Conservation (phyloP, 805 yeast genomes). For the Hanseniaspora occidentalis region DNA sequence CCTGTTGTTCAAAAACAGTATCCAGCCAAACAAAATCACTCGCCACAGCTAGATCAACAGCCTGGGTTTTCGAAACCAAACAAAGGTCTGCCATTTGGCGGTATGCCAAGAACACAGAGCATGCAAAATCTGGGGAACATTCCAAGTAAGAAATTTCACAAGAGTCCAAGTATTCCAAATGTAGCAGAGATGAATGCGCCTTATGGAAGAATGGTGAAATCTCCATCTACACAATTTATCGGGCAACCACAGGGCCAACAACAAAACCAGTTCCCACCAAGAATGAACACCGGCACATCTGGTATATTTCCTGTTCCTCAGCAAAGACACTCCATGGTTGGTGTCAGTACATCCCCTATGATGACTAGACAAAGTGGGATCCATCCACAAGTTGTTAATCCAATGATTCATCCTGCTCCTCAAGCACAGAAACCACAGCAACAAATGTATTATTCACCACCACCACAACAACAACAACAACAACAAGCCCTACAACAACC, state of each 20-base stretch:
- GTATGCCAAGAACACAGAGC: not conserved
- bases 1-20: too few relatives aligned
- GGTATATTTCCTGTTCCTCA: not conserved
- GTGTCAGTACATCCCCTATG: not conserved
- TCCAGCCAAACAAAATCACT: too few relatives aligned
- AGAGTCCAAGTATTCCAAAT: not conserved
- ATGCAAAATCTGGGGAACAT: not conserved
- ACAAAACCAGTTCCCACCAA: not conserved
- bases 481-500: not conserved
- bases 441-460: not conserved
- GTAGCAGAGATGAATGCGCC: not conserved
- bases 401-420: not conserved
- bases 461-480: not conserved
- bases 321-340: constrained; percentile 1
- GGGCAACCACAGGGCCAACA: not conserved
- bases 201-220: not conserved
- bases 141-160: not conserved
- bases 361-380: not conserved
- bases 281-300: not conserved
- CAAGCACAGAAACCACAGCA: not conserved
- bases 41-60: not conserved
- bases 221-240: not conserved
- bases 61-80: not conserved
- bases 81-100: not conserved
- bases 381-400: not conserved